phyloP scores from a whole-genome alignment of 495 filamentous ascomycete species.

The Penicillium tannophilum region DNA sequence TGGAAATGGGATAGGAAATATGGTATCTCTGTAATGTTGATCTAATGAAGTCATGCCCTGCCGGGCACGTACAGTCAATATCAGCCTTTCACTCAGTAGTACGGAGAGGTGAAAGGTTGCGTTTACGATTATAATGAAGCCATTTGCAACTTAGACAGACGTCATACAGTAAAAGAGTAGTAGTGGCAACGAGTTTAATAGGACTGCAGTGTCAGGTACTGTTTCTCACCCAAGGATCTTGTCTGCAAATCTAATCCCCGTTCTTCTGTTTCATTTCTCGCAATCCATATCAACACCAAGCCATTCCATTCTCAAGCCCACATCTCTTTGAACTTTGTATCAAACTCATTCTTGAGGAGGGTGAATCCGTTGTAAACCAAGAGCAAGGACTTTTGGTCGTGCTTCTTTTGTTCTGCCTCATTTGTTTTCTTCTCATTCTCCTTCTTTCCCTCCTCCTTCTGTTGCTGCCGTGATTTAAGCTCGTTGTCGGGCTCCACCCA shows the following conservation, averaged over 20 bases:
- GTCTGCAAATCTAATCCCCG: too few species aligned
- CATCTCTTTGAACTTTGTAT: conserved; percentile 1
- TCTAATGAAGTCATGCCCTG: conserved; percentile 29
- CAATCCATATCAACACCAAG: background rate
- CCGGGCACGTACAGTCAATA: background rate
- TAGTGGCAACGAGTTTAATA: background rate
- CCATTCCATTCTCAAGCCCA: background rate
- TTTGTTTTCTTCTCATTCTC: background rate
- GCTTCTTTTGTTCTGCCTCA: background rate
- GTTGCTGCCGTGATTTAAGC: background rate
- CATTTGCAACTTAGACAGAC: background rate
- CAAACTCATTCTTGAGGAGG: background rate
- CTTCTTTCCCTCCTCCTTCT: background rate
- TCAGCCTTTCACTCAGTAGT: background rate
- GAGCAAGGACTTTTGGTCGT: background rate
- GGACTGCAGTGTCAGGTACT: background rate
- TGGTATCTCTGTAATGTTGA: conserved; percentile 24
- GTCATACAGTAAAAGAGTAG: background rate
- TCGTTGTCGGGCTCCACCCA: background rate
- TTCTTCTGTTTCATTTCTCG: too few species aligned
- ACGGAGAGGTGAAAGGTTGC: background rate
- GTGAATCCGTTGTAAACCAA: background rate
- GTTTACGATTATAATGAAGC: background rate
- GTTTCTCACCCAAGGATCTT: background rate
- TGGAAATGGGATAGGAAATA: conserved; percentile 1